Base-by-base conservation (phyloP, 257 asterid genomes). In the Paulownia fortunei region DNA sequence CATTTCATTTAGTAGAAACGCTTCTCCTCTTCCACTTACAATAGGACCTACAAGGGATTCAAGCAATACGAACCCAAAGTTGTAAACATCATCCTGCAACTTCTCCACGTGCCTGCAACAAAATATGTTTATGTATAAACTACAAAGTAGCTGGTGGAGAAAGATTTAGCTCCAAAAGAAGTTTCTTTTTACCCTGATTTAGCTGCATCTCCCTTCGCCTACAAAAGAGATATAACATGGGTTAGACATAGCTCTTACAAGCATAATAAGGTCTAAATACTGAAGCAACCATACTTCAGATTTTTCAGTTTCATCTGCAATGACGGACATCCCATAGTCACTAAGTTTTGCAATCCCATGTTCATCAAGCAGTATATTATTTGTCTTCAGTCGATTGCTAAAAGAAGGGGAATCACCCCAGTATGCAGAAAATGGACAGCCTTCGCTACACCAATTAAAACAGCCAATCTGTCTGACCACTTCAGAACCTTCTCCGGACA, bases 351-450 rank as follows among this genome's bases (percentile, higher is more conserved):
- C 96, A 75, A 95, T 84, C 81, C 87, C 83, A 76, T 95, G 94
- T 76, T 90, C 93, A 69, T 95, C 98, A 8, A 95, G 89, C 66
- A 95, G 89, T 84, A 95, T 86, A 75, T 90, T 95, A 69, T 88
- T 83, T 5, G 96, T 89, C 86, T 88, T 95, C 76, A 95, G 87
- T 24, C 84, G 89, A 81, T 95, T 95, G 79, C 77, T 82, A 34
- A 85, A 84, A 72, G 91, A 89, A 78, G 97, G 90, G 99, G 94
- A 58, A 93, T 89, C 30, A 93, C 93, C 23, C 99, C 97, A 2
- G 97, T 93, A 72, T 91, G 99, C 69, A 95, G 94, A 82, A 93
- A 95, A 84, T 91, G 99, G 59, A 93, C 94, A 62, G 97, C 97
- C 85, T 91, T 91, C 76, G 97, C 98, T 39, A 87, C 87, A 80